Conservation (phyloP, 495 filamentous ascomycete genomes). For the Penicillium paxilli region DNA sequence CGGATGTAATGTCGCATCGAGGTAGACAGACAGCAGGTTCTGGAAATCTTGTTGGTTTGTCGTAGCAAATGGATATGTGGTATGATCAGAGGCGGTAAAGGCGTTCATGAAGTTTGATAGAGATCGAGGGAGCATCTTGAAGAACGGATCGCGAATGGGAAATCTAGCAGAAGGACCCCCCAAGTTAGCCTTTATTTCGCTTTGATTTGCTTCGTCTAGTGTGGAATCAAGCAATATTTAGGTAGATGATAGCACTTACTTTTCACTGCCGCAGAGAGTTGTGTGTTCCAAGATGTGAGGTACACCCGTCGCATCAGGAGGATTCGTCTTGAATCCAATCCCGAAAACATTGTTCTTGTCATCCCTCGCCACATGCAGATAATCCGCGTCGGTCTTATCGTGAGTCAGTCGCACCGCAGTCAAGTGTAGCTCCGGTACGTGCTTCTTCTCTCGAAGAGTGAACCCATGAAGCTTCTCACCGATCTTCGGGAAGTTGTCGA, state of each 20-base stretch:
- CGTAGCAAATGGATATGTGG: constrained; percentile 96
- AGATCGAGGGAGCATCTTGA: constrained; percentile 98
- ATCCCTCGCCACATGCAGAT: constrained; percentile 89
- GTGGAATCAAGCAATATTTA: not conserved
- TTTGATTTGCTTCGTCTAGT: too few relatives aligned
- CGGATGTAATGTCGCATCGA: constrained; percentile 90
- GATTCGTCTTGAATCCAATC: constrained; percentile 98
- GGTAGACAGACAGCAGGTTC: constrained; percentile 94
- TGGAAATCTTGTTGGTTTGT: constrained; percentile 95
- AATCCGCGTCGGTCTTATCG: constrained; percentile 91
- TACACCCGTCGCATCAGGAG: constrained; percentile 91
- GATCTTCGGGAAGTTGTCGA: constrained; percentile 68
- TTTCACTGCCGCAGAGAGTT: constrained; percentile 94
- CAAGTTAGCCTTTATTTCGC: not conserved
- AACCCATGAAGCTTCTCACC: constrained; percentile 92
- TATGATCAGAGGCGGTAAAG: constrained; percentile 93
- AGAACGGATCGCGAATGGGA: constrained; percentile 96
- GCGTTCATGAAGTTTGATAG: constrained; percentile 99
- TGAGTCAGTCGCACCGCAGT: constrained; percentile 87
- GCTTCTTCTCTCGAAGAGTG: constrained; percentile 80
- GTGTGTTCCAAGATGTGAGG: constrained; percentile 98
- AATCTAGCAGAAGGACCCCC: constrained; percentile 57
- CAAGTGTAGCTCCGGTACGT: constrained; percentile 90
- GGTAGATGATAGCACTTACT: constrained; percentile 51
- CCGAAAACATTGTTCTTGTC: constrained; percentile 99